phyloP scores from a whole-genome alignment of 306 rosid genomes.

The Notholithocarpus densiflorus region DNA sequence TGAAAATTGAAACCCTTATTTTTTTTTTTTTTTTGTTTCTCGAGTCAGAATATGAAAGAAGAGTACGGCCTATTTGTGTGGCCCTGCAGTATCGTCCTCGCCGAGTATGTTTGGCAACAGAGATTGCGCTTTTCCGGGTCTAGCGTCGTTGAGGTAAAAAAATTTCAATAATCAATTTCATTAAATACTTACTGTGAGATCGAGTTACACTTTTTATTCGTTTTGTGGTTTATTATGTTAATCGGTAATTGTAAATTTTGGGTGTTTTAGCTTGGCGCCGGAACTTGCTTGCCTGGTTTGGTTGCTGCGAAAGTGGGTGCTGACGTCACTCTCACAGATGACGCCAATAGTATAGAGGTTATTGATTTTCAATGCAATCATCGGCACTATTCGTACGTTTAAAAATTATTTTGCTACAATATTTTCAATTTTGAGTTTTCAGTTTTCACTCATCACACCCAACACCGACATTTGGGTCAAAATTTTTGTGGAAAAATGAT shows the following conservation, averaged over 20 bases:
- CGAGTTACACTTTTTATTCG: no score
- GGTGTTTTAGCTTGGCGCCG: constrained; percentile 67
- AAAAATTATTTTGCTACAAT: no score
- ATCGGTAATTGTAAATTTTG: not conserved
- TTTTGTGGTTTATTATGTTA: no score
- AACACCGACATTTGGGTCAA: not conserved
- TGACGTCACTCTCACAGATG: constrained; percentile 65
- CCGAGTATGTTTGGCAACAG: constrained; percentile 88
- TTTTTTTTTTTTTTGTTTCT: not conserved
- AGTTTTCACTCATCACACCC: no score
- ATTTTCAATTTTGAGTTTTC: no score
- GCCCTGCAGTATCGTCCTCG: constrained; percentile 78
- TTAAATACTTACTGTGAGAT: no score
- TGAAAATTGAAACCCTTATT: not conserved
- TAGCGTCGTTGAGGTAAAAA: constrained; percentile 58
- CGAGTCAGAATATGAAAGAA: constrained; percentile 59
- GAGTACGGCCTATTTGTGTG: constrained; percentile 85
- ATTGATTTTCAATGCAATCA: no score
- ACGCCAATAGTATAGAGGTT: constrained; percentile 59
- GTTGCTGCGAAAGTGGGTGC: constrained; percentile 79
- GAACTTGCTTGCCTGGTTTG: constrained; percentile 81
- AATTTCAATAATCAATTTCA: not conserved
- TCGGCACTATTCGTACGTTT: no score
- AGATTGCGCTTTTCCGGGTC: constrained; percentile 54
- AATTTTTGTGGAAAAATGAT: not conserved